Conservation (phyloP, 1,139 yeast species). For the Lodderomyces orthopsilosis region DNA sequence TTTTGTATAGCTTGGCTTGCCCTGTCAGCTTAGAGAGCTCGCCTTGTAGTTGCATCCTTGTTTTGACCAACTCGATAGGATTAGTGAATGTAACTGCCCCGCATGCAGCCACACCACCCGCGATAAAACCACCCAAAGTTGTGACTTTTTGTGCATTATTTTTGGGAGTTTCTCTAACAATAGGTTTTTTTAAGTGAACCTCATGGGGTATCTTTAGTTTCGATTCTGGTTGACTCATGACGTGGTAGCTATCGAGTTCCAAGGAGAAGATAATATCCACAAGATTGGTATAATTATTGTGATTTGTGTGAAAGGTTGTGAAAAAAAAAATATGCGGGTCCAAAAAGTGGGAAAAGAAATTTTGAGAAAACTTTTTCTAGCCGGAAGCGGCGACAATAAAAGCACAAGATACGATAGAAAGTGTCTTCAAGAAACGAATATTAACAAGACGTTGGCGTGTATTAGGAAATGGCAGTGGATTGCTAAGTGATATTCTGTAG, state of each 20-base stretch:
- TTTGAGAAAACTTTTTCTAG: not conserved
- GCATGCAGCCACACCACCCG: constrained; percentile 96
- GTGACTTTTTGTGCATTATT: constrained; percentile 50
- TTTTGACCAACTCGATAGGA: constrained; percentile 91
- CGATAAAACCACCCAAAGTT: constrained; percentile 77
- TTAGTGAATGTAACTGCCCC: constrained; percentile 97
- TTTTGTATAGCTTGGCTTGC: constrained; percentile 61
- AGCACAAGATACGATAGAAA: not conserved
- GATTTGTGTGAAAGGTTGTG: not conserved
- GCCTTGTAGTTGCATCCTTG: constrained; percentile 95
- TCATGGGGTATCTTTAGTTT: constrained; percentile 1
- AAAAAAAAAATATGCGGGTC: not conserved
- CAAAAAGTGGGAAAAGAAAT: not conserved
- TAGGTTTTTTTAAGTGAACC: not conserved
- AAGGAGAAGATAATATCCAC: not conserved
- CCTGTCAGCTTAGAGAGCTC: constrained; percentile 62
- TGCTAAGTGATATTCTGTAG: no score
- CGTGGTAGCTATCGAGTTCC: not conserved
- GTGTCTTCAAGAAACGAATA: no score
- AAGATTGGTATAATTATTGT: not conserved
- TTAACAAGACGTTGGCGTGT: no score
- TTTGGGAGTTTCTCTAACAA: not conserved
- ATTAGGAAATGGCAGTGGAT: no score
- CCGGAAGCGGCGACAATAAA: not conserved
- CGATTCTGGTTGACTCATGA: constrained; percentile 9